Base-by-base conservation (phyloP, 1,284 basidiomycete species). In the Trichosporon coremiiforme region DNA sequence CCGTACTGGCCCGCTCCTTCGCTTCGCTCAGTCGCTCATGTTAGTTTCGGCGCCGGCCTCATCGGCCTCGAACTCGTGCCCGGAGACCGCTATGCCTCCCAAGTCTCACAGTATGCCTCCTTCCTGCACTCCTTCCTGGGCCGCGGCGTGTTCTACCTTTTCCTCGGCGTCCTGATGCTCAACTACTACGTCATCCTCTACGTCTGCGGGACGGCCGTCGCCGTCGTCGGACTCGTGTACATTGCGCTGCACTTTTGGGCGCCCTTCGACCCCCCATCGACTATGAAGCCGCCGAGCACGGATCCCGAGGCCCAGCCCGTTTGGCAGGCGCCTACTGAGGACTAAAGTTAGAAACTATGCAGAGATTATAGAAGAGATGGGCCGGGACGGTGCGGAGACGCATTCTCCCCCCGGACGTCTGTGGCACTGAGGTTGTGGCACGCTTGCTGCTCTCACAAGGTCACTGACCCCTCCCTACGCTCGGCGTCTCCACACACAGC, bases 61-160 rank as follows among this genome's bases (percentile, higher is more conserved):
- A 75, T 84, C 66, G 77, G 75, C 65, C 80, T 84, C 66, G 83
- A 84, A 67, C 53, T 83, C 12, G 76, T 78, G 6, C 80, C 79
- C 0, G 82, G 79, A 2, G 80, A 81, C 67, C 77, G 82, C 65
- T 81, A 83, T 29, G 80, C 81, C 69, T 71, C 71, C 13, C 67
- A 82, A n/a, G 73, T 84, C 4, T 76, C 82, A 71, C 74, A 76
- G 50, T 84, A 84, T 75, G 83, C 83, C 31, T 79, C 78, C 66
- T 84, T 84, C 71, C 79, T 84, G 79, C 82, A 83, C 72, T 80
- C 78, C 7, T 84, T 83, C 72, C 67, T 81, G 36, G 83, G 83
- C 13, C 78, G 83, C 60, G 83, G 83, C 64, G 82, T 83, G 57
- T 82, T 83, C 78, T 84, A 84, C 74, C 66, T 84, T 36, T 74